phyloP scores from a whole-genome alignment of 352 stramenopile species.

The Pythium monospermum region DNA sequence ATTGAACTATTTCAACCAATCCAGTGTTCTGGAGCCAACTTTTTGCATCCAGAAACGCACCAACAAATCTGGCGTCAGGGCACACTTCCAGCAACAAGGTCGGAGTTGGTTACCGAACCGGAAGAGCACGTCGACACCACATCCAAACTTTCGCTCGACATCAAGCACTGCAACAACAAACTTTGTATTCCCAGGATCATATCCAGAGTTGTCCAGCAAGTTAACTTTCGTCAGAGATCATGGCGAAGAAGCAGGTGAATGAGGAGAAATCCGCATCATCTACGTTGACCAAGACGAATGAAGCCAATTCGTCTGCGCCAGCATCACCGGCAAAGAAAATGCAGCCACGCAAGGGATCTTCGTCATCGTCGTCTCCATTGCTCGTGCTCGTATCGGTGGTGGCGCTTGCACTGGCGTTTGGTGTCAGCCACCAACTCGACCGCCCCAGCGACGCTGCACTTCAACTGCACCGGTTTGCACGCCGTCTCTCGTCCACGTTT shows the following conservation, averaged over 20 bases:
- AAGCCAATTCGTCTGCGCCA: background rate
- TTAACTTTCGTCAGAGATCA: too few relatives aligned
- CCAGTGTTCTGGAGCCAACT: too few relatives aligned
- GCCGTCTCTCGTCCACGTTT: slow-evolving; percentile 7
- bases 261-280: background rate
- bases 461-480: slow-evolving; percentile 17
- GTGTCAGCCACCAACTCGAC: slow-evolving; percentile 22
- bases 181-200: too few relatives aligned
- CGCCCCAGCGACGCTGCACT: slow-evolving; percentile 6
- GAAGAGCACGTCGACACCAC: background rate
- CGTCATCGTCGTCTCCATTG: slow-evolving; percentile 1
- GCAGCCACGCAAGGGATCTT: background rate
- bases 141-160: too few relatives aligned
- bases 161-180: too few relatives aligned
- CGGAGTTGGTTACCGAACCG: background rate
- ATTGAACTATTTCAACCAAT: too few relatives aligned
- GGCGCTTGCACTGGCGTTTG: slow-evolving; percentile 16
- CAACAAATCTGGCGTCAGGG: slow-evolving; percentile 12
- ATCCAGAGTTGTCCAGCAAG: too few relatives aligned
- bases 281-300: background rate
- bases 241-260: background rate
- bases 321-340: background rate
- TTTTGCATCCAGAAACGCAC: slow-evolving; percentile 23
- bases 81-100: background rate
- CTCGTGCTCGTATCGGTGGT: slow-evolving; percentile 9